Percentiles rank a stretch among this genome's conserved stretches.
phyloP scores from a whole-genome alignment of 441 rosid species.

The Daphne laureola region DNA sequence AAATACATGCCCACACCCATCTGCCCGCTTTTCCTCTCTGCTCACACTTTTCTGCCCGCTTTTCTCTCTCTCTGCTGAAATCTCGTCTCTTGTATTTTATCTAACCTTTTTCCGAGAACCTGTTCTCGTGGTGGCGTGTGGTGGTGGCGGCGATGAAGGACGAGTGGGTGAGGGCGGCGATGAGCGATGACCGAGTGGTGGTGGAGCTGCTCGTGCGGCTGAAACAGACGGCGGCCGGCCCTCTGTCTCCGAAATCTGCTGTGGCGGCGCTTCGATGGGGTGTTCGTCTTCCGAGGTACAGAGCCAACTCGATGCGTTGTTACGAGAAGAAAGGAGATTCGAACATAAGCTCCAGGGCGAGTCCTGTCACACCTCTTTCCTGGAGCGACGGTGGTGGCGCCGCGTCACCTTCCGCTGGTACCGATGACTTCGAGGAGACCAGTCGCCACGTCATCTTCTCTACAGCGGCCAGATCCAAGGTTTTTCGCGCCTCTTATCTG shows the following conservation, averaged over 20 bases:
- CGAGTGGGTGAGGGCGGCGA: slow-evolving; percentile 76
- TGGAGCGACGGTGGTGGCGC: slow-evolving; percentile 76
- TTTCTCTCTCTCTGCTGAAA: neutral
- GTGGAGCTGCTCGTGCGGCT: slow-evolving; percentile 67
- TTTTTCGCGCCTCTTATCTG: slow-evolving; percentile 12
- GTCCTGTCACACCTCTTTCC: slow-evolving; percentile 88
- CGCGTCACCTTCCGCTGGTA: slow-evolving; percentile 48
- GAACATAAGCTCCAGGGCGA: slow-evolving; percentile 43
- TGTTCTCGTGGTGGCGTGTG: slow-evolving; percentile 2
- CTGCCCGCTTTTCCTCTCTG: neutral
- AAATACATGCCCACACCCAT: neutral
- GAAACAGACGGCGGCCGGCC: slow-evolving; percentile 39
- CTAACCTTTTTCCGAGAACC: no score
- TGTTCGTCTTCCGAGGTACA: slow-evolving; percentile 55
- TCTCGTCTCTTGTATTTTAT: no score
- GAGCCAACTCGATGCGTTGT: slow-evolving; percentile 29
- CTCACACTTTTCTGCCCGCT: slow-evolving; percentile 1
- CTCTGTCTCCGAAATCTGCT: slow-evolving; percentile 15
- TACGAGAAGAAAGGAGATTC: slow-evolving; percentile 49
- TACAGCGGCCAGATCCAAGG: slow-evolving; percentile 74
- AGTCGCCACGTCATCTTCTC: slow-evolving; percentile 35
- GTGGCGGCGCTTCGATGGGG: slow-evolving; percentile 62
- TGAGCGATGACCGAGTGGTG: slow-evolving; percentile 66
- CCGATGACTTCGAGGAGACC: slow-evolving; percentile 53
- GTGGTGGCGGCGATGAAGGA: slow-evolving; percentile 27